Percentiles rank a stretch among this genome's conserved stretches.
Evolutionary conservation across 208 protist genomes (phyloP).

Genomic region (Paratrypanosoma confusum): DNA sequence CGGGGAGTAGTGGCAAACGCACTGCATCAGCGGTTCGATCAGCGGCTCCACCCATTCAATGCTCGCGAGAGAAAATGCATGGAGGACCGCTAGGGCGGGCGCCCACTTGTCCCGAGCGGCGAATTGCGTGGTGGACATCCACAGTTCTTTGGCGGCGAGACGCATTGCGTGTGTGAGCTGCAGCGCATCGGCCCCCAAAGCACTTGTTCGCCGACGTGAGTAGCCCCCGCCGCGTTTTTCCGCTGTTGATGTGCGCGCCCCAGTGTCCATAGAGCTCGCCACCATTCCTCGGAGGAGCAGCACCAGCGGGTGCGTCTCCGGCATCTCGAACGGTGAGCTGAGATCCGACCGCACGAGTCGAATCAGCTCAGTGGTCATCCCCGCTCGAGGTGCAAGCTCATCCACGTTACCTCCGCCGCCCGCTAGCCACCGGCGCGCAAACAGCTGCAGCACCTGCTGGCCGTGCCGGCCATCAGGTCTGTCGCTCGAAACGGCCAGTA

Average conservation of each 20-base stretch:
- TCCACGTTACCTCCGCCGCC: constrained; percentile 21
- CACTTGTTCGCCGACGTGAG: not conserved
- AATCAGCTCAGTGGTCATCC: constrained; percentile 41
- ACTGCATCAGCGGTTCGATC: constrained; percentile 34
- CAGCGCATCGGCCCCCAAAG: constrained; percentile 11
- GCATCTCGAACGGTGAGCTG: constrained; percentile 46
- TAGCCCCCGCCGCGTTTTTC: not conserved
- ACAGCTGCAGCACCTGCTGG: constrained; percentile 37
- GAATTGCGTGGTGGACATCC: constrained; percentile 37
- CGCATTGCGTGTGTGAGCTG: constrained; percentile 48
- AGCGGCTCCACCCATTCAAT: constrained; percentile 54
- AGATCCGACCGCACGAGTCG: constrained; percentile 23
- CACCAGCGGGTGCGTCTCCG: constrained; percentile 38
- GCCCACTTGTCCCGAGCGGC: constrained; percentile 30
- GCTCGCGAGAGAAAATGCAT: constrained; percentile 31
- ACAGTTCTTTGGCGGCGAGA: constrained; percentile 36
- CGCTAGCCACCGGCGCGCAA: constrained; percentile 55
- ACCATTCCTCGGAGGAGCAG: constrained; percentile 43
- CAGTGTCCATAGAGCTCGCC: constrained; percentile 1
- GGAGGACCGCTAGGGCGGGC: constrained; percentile 34
- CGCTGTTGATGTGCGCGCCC: not conserved
- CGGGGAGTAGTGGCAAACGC: constrained; percentile 18
- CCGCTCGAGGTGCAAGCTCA: constrained; percentile 16
- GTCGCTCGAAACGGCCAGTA: constrained; percentile 20
- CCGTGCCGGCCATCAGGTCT: constrained; percentile 20